phyloP scores from a whole-genome alignment of 2,329 filamentous ascomycete species.

The Grosmannia huntii region DNA sequence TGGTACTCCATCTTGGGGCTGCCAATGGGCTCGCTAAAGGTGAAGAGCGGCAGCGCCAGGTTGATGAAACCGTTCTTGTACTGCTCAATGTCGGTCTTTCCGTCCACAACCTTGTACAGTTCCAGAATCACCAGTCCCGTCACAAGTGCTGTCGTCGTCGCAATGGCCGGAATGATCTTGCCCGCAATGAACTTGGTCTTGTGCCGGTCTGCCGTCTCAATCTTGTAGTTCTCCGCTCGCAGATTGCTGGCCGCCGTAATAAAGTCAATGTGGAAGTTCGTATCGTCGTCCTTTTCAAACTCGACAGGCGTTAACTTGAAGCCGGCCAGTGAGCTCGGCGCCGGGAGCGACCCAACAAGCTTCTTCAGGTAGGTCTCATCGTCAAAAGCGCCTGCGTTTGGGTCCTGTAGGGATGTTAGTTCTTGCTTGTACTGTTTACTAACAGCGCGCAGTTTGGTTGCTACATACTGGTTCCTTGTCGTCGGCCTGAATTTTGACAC shows the following conservation, averaged over 20 bases:
- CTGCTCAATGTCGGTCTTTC: conserved; percentile 91
- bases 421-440: background rate
- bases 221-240: conserved; percentile 96
- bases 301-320: conserved; percentile 88
- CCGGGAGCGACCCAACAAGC: conserved; percentile 60
- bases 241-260: conserved; percentile 96
- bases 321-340: conserved; percentile 67
- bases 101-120: conserved; percentile 92
- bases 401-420: conserved; percentile 43
- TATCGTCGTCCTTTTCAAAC: conserved; percentile 96
- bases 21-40: conserved; percentile 91
- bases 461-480: conserved; percentile 71
- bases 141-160: conserved; percentile 89
- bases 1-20: conserved; percentile 88
- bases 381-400: conserved; percentile 57
- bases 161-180: conserved; percentile 98
- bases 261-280: conserved; percentile 97
- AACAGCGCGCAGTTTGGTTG: background rate
- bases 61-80: conserved; percentile 99
- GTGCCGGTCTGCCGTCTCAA: conserved; percentile 80
- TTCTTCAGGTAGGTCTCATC: conserved; percentile 66
- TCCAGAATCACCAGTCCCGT: conserved; percentile 89
- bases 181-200: conserved; percentile 99
- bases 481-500: conserved; percentile 92
- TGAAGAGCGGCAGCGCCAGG: conserved; percentile 90